phyloP scores from a whole-genome alignment of 306 rosid species.

The Vigna hirtella region DNA sequence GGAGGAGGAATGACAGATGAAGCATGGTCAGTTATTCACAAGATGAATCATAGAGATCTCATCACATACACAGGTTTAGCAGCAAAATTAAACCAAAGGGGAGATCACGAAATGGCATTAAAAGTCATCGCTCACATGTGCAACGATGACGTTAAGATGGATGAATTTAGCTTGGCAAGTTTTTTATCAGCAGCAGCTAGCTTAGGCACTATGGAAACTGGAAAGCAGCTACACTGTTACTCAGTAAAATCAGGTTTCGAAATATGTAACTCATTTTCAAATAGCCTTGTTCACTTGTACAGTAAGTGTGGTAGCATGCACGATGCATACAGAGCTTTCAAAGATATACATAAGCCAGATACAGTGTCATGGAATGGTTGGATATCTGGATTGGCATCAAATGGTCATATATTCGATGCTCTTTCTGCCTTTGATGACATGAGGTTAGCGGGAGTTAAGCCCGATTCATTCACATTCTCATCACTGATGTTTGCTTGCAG shows the following conservation, averaged over 20 bases:
- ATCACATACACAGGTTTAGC: constrained; percentile 73
- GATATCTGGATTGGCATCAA: constrained; percentile 66
- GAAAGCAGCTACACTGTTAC: constrained; percentile 70
- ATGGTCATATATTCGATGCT: constrained; percentile 53
- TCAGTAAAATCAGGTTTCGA: constrained; percentile 63
- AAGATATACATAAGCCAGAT: constrained; percentile 56
- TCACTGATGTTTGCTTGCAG: constrained; percentile 70
- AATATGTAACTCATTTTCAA: constrained; percentile 55
- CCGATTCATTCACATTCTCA: constrained; percentile 61
- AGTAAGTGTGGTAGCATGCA: constrained; percentile 64
- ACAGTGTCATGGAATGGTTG: constrained; percentile 70
- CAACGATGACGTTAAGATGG: constrained; percentile 60
- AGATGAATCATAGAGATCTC: constrained; percentile 60
- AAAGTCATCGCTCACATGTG: constrained; percentile 54
- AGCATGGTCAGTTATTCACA: constrained; percentile 58
- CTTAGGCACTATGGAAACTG: constrained; percentile 58
- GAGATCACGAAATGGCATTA: constrained; percentile 60
- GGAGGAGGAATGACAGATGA: constrained; percentile 56
- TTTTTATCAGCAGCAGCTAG: constrained; percentile 76
- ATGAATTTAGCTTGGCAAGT: constrained; percentile 64
- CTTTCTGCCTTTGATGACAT: constrained; percentile 73
- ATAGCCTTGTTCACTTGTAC: constrained; percentile 65
- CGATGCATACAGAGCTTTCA: constrained; percentile 62
- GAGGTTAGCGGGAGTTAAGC: constrained; percentile 66
- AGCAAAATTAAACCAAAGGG: constrained; percentile 61